phyloP scores from a whole-genome alignment of 1,284 basidiomycete genomes.

The Heterobasidion occidentale region DNA sequence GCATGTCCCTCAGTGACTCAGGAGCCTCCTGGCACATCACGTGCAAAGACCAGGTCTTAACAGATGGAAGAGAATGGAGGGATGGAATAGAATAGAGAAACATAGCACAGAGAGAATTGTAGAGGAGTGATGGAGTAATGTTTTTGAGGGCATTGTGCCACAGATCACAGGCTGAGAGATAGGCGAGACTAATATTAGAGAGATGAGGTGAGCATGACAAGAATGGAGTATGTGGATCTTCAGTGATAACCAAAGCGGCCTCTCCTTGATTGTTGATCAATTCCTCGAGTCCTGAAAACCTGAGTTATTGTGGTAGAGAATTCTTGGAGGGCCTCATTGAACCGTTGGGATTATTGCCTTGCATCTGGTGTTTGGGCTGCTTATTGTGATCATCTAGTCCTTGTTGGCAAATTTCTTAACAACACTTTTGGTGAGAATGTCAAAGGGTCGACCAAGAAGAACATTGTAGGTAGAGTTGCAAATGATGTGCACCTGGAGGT shows the following conservation, averaged over 20 bases:
- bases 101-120: neutral
- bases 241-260: neutral
- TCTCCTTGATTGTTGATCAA: neutral
- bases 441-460: neutral
- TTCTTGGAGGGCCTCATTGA: neutral
- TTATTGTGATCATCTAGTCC: neutral
- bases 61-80: too few species aligned
- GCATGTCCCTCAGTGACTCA: too few species aligned
- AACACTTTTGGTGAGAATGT: neutral
- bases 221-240: neutral
- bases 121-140: neutral
- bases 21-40: too few species aligned
- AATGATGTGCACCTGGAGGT: slow-evolving; percentile 14
- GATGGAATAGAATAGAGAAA: neutral
- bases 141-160: neutral
- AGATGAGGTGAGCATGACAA: neutral
- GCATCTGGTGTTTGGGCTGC: neutral
- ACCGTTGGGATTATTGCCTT: neutral
- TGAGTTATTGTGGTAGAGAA: too few species aligned
- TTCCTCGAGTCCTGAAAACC: neutral
- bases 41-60: too few species aligned
- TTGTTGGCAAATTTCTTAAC: neutral
- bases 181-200: neutral
- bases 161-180: neutral
- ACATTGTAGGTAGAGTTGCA: neutral